Base-by-base conservation (phyloP, 805 yeast genomes). In the Isabelozyma gotoi region DNA sequence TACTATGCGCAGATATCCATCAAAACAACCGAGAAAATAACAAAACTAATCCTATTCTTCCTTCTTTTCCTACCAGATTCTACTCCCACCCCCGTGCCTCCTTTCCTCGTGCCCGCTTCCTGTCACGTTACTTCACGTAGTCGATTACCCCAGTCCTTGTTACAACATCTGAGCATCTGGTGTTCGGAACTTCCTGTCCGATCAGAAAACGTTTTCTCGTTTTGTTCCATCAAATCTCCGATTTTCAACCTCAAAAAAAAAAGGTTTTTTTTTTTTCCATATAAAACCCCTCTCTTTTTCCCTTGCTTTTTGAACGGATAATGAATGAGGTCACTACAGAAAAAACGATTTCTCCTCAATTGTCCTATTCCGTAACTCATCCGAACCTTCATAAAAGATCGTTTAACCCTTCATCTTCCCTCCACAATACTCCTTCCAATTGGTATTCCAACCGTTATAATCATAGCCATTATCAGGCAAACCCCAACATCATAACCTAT, bases 401-500 rank as follows among this genome's bases (percentile, higher is more conserved):
- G n/a, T n/a, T n/a, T n/a, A n/a, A n/a, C n/a, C n/a, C n/a, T n/a
- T n/a, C 12, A 24, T 10, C 29, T 4, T n/a, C 29, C 29, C n/a
- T 24, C 12, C 29, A 24, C 8, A 24, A 24, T n/a, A 24, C 29
- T 5, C 29, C 29, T 24, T 24, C 29, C 4, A 24, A 24, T 7
- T 24, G 29, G 29, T 24, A 24, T n/a, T 24, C 29, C 29, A 4
- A 24, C 7, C 1, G 7, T 10, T 24, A 24, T n/a, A 24, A 24
- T n/a, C 29, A 24, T 24, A 24, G 29, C 29, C 29, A 24, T 24
- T 24, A 24, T 7, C 29, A 24, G 12, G 29, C 29, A 10, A 24
- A 24, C 12, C 29, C 29, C 12, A 24, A 24, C 29, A 24, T 24
- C 8, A 7, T 18, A 12, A 35, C 20, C 2, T 49, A 50, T 18